These are phyloP conservation scores for Mycena belliarum DNA, from an alignment of 768 basidiomycete genomes.

Conservation along the genomic window DNA sequence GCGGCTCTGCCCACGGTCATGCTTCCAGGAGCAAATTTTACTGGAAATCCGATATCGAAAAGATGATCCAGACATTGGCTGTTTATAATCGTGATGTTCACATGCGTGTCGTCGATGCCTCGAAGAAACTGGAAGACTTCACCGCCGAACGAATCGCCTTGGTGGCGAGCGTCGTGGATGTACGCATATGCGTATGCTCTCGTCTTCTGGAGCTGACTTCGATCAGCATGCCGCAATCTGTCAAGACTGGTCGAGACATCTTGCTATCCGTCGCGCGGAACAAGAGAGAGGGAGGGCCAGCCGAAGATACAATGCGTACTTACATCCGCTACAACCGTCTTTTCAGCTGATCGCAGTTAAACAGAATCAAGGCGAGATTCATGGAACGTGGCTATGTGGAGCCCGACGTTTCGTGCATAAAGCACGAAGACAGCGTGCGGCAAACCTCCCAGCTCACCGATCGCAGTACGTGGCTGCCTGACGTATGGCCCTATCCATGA, in stretches of 20 bases:
- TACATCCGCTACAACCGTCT: neutral
- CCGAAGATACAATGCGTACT: constrained; percentile 15
- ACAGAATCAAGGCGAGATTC: constrained; percentile 24
- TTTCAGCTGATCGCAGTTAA: neutral
- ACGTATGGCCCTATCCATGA: neutral
- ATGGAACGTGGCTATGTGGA: constrained; percentile 21
- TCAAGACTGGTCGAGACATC: constrained; percentile 6
- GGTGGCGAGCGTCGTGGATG: constrained; percentile 18
- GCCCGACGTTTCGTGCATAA: constrained; percentile 11
- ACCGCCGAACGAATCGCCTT: constrained; percentile 17
- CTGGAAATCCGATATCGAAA: constrained; percentile 34
- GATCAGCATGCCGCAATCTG: constrained; percentile 15
- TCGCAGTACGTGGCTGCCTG: constrained; percentile 23
- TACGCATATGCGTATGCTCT: neutral
- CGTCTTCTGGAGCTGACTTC: neutral
- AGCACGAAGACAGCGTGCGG: neutral
- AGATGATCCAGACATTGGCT: constrained; percentile 23
- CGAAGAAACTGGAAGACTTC: constrained; percentile 28
- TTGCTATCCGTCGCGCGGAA: neutral
- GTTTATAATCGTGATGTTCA: constrained; percentile 22
- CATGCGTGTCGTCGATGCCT: constrained; percentile 24
- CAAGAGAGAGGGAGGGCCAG: neutral
- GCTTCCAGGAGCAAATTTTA: constrained; percentile 31
- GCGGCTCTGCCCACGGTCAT: constrained; percentile 30
- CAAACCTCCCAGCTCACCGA: constrained; percentile 26